These are phyloP conservation scores for Talaromyces sp. DNA, from an alignment of 2,329 filamentous ascomycete genomes.

Conservation along the genomic window DNA sequence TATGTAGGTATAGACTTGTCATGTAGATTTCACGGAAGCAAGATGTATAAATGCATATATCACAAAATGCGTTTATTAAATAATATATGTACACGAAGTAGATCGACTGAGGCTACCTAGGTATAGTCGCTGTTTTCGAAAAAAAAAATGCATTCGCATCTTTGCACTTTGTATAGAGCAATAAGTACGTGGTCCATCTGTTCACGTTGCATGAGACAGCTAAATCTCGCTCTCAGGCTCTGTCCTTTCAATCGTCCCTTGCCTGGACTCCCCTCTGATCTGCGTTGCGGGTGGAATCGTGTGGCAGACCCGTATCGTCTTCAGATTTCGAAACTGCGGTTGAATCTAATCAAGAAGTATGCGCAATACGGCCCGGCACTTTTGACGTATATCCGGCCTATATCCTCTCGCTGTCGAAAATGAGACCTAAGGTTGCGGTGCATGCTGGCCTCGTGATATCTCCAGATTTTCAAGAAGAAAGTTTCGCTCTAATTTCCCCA, in stretches of 20 bases:
- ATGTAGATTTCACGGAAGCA: neutral
- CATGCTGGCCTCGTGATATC: neutral
- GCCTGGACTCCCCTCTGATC: neutral
- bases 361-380: neutral
- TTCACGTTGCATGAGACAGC: neutral
- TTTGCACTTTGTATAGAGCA: neutral
- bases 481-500: conserved; percentile 29
- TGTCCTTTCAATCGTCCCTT: neutral
- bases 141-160: neutral
- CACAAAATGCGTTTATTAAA: neutral
- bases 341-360: neutral
- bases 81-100: neutral
- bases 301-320: neutral
- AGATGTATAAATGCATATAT: neutral
- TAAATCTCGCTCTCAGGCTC: neutral
- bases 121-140: neutral
- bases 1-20: neutral
- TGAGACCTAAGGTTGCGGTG: neutral
- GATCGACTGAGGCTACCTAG: neutral
- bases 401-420: neutral
- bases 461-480: neutral
- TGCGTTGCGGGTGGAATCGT: neutral
- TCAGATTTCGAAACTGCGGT: neutral
- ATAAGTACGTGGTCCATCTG: neutral
- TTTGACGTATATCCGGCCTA: neutral